Evolutionary conservation across 2,329 filamentous ascomycete species (phyloP).

Genomic region (Neoascochyta sp.): DNA sequence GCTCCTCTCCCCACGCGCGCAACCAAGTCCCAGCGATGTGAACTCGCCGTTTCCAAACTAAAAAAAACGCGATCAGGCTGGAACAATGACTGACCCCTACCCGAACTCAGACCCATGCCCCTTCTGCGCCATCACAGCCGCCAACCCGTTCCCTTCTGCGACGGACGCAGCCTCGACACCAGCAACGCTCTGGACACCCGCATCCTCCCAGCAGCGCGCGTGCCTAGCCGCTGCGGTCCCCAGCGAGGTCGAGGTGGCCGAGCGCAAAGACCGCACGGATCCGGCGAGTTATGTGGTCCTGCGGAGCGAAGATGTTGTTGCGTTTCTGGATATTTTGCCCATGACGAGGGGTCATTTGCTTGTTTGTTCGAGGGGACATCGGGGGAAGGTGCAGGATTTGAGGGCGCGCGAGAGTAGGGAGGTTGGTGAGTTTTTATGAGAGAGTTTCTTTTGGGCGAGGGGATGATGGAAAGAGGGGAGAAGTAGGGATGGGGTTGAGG

Average conservation of each 20-base stretch:
- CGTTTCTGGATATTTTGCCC: constrained; percentile 92
- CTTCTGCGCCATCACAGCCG: constrained; percentile 56
- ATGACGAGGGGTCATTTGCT: constrained; percentile 61
- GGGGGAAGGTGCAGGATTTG: constrained; percentile 31
- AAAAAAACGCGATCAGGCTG: no score
- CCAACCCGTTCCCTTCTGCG: constrained; percentile 41
- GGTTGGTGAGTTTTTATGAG: constrained; percentile 57
- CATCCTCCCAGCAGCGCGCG: no score
- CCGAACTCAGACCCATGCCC: constrained; percentile 47
- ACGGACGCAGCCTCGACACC: no score
- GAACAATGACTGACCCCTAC: constrained; percentile 28
- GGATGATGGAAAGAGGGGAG: no score
- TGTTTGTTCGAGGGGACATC: background rate
- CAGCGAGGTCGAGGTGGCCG: constrained; percentile 17
- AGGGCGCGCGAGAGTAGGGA: constrained; percentile 60
- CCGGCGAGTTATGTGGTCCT: constrained; percentile 61
- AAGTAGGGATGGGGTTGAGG: background rate
- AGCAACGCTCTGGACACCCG: no score
- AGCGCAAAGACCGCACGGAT: no score
- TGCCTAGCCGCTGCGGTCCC: constrained; percentile 29
- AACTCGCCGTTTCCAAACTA: no score
- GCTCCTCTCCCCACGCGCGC: no score
- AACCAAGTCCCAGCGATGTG: no score
- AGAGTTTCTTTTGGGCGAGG: no score
- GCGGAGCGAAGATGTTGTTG: constrained; percentile 71